Evolutionary conservation across 129 eudicot species (phyloP).

Genomic region (Escallonia herrerae): DNA sequence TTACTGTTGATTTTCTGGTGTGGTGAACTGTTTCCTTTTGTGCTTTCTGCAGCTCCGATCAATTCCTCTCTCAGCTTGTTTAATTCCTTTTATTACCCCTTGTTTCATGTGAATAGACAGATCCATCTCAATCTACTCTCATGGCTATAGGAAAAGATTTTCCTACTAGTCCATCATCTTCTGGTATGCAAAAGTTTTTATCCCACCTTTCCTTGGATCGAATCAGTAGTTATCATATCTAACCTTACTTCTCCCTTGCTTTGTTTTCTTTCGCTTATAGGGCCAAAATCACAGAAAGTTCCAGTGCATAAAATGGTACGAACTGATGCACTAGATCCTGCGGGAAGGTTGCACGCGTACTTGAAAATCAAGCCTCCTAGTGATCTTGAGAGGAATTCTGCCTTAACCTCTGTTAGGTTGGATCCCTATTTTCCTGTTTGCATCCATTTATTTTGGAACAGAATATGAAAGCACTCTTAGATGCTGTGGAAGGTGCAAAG

Average conservation of each 20-base stretch:
- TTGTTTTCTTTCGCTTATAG: conserved; percentile 16
- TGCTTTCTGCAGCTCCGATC: too few species aligned
- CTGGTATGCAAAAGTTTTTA: conserved; percentile 34
- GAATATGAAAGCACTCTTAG: not conserved
- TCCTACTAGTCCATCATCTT: conserved; percentile 39
- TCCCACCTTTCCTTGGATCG: not conserved
- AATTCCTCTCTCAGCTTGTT: not conserved
- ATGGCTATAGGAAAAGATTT: conserved; percentile 33
- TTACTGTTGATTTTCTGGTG: too few species aligned
- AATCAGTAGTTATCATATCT: not conserved
- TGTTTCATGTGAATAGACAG: conserved; percentile 41
- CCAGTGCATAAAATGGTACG: conserved; percentile 73
- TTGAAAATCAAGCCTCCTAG: conserved; percentile 55
- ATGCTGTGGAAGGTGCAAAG: not conserved
- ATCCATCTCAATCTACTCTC: conserved; percentile 40
- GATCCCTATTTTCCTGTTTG: conserved; percentile 8
- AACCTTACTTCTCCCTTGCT: conserved; percentile 6
- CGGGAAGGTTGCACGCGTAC: conserved; percentile 96
- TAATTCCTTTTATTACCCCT: conserved; percentile 3
- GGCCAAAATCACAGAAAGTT: conserved; percentile 48
- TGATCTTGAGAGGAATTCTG: conserved; percentile 36
- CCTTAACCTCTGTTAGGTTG: conserved; percentile 67
- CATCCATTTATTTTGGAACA: not conserved
- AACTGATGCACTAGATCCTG: conserved; percentile 82
- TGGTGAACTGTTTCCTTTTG: too few species aligned